Percentiles rank a stretch among this genome's conserved stretches.
These are phyloP conservation scores for Eruca vesicaria DNA, from an alignment of 441 rosid genomes.

Conservation along the genomic window DNA sequence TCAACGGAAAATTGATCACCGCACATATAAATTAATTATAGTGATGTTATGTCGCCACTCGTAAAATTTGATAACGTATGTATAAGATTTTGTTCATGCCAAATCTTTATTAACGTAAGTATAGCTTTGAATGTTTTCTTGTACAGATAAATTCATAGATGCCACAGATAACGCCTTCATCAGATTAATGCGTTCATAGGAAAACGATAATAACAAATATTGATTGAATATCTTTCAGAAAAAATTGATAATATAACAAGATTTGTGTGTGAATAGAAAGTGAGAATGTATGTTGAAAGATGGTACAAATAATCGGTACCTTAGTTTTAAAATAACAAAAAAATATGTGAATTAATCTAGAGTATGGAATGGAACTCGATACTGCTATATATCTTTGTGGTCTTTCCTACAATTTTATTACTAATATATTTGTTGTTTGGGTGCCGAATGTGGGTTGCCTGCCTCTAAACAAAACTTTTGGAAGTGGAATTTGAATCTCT, in stretches of 20 bases:
- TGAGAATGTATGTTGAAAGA: neutral
- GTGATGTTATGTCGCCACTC: neutral
- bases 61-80: neutral
- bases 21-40: neutral
- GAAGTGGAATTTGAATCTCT: constrained; percentile 25
- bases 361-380: constrained; percentile 19
- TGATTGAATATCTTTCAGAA: neutral
- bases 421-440: neutral
- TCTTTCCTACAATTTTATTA: constrained; percentile 5
- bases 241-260: neutral
- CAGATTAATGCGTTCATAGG: neutral
- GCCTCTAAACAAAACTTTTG: constrained; percentile 21
- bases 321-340: neutral
- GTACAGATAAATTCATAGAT: neutral
- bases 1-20: neutral
- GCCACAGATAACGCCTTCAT: neutral
- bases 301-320: constrained; percentile 3
- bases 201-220: neutral
- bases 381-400: constrained; percentile 19
- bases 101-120: neutral
- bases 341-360: constrained; percentile 1
- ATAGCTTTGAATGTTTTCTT: neutral
- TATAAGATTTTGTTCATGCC: neutral
- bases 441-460: constrained; percentile 20
- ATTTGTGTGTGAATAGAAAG: neutral